A percentile compares a stretch with the other conserved stretches of the same genome.
phyloP scores from a whole-genome alignment of 805 yeast species.

The Metschnikowia reukaufii region DNA sequence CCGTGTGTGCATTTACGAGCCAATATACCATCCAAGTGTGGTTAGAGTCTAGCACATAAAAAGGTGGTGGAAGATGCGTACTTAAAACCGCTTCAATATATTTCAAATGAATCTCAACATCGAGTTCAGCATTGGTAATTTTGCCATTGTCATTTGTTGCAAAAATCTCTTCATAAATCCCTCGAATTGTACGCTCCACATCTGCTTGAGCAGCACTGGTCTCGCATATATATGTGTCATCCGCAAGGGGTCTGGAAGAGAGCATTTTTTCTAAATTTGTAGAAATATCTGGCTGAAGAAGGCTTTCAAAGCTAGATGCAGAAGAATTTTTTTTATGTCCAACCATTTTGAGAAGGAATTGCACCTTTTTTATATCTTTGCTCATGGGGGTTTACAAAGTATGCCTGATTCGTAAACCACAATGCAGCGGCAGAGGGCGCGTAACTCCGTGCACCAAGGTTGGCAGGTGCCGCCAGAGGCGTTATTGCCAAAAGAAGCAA shows the following conservation, averaged over 20 bases:
- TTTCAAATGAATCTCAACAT: conserved; percentile 37
- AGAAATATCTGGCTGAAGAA: conserved; percentile 12
- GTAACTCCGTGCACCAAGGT: conserved; percentile 6
- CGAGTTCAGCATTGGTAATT: conserved; percentile 14
- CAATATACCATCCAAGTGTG: conserved; percentile 91
- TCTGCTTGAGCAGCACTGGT: conserved; percentile 42
- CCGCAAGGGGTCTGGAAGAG: conserved; percentile 12
- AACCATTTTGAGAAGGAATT: conserved; percentile 13
- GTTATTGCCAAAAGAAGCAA: neutral
- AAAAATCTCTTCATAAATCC: conserved; percentile 28
- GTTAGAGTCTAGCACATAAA: conserved; percentile 74
- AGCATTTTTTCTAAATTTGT: conserved; percentile 13
- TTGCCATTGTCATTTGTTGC: conserved; percentile 11
- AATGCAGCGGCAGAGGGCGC: conserved; percentile 5
- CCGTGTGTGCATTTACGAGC: conserved; percentile 53
- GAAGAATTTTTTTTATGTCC: conserved; percentile 7
- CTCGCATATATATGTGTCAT: conserved; percentile 27
- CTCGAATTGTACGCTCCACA: conserved; percentile 27
- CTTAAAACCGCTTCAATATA: conserved; percentile 45
- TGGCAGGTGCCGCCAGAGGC: neutral
- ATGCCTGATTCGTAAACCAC: conserved; percentile 11
- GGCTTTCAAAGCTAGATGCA: conserved; percentile 18
- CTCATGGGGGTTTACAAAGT: conserved; percentile 6
- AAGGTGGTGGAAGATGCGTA: conserved; percentile 50
- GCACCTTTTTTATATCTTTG: conserved; percentile 10